Evolutionary conservation across 805 yeast genomes (phyloP), one percentile per base, ranked within the genome.

Genomic region (Pichia membranifaciens): DNA sequence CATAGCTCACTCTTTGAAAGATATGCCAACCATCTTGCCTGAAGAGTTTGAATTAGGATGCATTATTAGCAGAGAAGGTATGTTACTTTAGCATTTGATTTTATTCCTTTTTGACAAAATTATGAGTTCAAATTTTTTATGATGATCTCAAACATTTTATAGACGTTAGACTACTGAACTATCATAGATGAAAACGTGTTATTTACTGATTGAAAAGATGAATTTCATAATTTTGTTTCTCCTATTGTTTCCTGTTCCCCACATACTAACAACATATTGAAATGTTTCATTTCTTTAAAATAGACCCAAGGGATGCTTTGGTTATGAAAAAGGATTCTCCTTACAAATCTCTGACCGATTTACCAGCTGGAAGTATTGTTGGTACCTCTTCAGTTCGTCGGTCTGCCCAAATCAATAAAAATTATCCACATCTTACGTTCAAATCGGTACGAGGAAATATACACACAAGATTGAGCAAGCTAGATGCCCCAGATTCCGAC

Each of bases 361-460:
- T 93, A 53, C 98, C 98, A 1, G 77, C 64, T 3, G 96, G 95
- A 3, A 72, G 93, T 2, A 77, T 88, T 18, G 95, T 93, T 15
- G 99, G 99, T 28, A 93, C 99, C 1, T 87, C 96, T 1, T 88
- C 96, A 1, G 83, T 93, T 38, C 80, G 99, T 65, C 79, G 99
- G 59, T 84, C 95, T 36, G 95, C 99, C 3, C 98, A 91, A 70
- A 72, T 93, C 51, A 73, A 82, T 59, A 82, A 85, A 60, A 75
- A 78, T 53, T 84, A 78, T 60, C 98, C 99, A 16, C 70, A 80
- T 47, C 75, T 93, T 48, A 67, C 66, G 43, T 93, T 87, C 66
- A 87, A 87, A 65, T 82, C 88, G 54, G 87, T 90, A 36, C 76
- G 99, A 59, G 99, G 99, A 38, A 81, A 82, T 57, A 56, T 78